phyloP scores from a whole-genome alignment of 1,284 basidiomycete genomes.

The Cryptococcus sp. region DNA sequence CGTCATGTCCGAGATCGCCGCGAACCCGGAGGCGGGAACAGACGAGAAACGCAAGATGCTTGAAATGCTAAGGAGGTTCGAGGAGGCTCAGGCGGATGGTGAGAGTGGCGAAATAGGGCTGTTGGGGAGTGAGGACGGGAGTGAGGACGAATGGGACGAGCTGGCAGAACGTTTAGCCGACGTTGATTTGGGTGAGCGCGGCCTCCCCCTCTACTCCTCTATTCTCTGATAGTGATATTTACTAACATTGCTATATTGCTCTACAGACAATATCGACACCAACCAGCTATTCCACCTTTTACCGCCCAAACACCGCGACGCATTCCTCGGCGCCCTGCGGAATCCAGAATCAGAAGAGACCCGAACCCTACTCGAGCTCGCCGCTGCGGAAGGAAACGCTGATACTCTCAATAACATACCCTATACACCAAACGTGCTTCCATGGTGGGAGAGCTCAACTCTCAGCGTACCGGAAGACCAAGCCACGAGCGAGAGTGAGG shows the following conservation, averaged over 20 bases:
- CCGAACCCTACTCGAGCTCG: slow-evolving; percentile 36
- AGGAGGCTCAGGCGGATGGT: slow-evolving; percentile 38
- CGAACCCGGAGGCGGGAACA: slow-evolving; percentile 34
- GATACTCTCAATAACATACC: not conserved
- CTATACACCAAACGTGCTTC: slow-evolving; percentile 21
- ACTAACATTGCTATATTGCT: not conserved
- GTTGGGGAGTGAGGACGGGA: slow-evolving; percentile 29
- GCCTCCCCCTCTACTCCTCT: not conserved
- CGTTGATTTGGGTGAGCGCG: slow-evolving; percentile 44
- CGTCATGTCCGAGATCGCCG: slow-evolving; percentile 40
- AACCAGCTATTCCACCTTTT: slow-evolving; percentile 49
- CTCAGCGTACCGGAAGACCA: too few species aligned
- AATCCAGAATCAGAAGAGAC: slow-evolving; percentile 45
- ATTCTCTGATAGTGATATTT: not conserved
- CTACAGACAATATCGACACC: slow-evolving; percentile 46
- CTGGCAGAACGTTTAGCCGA: slow-evolving; percentile 35
- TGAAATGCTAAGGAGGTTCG: slow-evolving; percentile 50
- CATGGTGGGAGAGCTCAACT: slow-evolving; percentile 35
- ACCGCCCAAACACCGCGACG: slow-evolving; percentile 44
- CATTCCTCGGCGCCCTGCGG: slow-evolving; percentile 43
- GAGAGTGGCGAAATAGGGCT: slow-evolving; percentile 30
- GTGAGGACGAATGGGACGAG: slow-evolving; percentile 35
- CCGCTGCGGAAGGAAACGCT: slow-evolving; percentile 15
- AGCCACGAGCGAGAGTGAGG: slow-evolving; percentile 5
- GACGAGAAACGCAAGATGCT: slow-evolving; percentile 51